Evolutionary conservation across 768 basidiomycete species (phyloP).

Genomic region (Dioszegia hungarica): DNA sequence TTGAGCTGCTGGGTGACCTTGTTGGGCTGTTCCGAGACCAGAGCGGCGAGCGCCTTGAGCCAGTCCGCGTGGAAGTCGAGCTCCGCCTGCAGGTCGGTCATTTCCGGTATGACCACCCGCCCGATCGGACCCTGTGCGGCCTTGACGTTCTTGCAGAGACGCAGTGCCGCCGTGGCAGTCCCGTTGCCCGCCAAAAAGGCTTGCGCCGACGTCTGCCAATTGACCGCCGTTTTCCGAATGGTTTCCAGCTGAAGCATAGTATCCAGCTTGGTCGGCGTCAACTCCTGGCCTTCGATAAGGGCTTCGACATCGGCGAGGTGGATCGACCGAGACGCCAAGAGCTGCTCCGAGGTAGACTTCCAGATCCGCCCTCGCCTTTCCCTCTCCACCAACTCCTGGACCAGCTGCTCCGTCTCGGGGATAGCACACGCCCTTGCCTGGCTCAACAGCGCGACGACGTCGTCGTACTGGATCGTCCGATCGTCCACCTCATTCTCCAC

Average conservation of each 20-base stretch:
- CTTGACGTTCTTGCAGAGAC: constrained; percentile 34
- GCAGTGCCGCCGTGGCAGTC: constrained; percentile 14
- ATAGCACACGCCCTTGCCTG: constrained; percentile 69
- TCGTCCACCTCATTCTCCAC: constrained; percentile 67
- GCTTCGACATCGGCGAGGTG: constrained; percentile 72
- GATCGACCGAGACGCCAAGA: constrained; percentile 49
- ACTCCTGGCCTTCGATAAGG: constrained; percentile 62
- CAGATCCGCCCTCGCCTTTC: constrained; percentile 68
- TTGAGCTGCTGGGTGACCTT: background rate
- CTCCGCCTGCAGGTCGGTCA: constrained; percentile 36
- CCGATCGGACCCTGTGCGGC: constrained; percentile 28
- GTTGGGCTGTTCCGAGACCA: constrained; percentile 12
- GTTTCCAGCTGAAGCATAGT: constrained; percentile 64
- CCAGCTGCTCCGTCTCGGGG: constrained; percentile 60
- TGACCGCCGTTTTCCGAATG: constrained; percentile 51
- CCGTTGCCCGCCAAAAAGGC: constrained; percentile 16
- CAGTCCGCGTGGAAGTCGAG: constrained; percentile 36
- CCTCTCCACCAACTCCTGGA: constrained; percentile 62
- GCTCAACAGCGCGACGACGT: constrained; percentile 66
- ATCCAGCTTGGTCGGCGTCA: constrained; percentile 65
- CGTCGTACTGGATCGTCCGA: constrained; percentile 63
- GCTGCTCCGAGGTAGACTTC: constrained; percentile 62
- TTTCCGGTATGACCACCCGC: constrained; percentile 39
- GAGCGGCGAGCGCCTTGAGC: constrained; percentile 14
- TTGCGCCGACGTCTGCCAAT: constrained; percentile 31